Base-by-base conservation (phyloP, 1,139 yeast genomes). In the Zhuliangozyma parablackwelliae region DNA sequence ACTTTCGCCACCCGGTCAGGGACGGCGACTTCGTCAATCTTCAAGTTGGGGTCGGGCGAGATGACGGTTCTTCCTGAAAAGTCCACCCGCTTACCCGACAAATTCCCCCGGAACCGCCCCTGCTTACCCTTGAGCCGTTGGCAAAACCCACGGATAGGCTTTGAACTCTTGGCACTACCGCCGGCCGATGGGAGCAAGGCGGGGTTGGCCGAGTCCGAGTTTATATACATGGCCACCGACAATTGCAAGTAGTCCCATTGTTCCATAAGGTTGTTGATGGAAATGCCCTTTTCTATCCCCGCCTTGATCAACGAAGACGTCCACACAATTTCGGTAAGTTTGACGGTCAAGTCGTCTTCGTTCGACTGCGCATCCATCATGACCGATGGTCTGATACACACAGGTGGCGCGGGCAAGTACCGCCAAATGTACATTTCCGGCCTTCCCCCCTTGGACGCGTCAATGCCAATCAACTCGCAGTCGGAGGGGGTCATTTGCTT, bases 391-490 rank as follows among this genome's bases (percentile, higher is more conserved):
- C 99, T 79, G 39, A 94, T 92, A 71, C 98, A 94, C 20, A 94
- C 97, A 0, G 99, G 99, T 1, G 99, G 98, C 0, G 97, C 98
- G 0, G 98, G 98, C 38, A 94, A 72, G 57, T 90, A 94, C 53
- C 96, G 76, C 99, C 98, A 94, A 32, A 94, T 78, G 59, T 90
- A 92, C 77, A 85, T 88, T 61, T 92, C 98, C 2, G 98, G 98
- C 47, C 98, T 75, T 29, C 97, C 97, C 27, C 90, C 88, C 47
- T 80, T 74, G 5, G 86, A 72, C 1, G 97, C 78, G 56, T 92
- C 95, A 46, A 94, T 80, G 35, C 98, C 99, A 29, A 94, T 66
- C 27, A 94, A 70, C 58, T 90, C 97, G 64, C 97, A 90, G 54
- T 94, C 98, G 30, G 78, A 74, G 0, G 97, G 90, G 21, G 77